Evolutionary conservation across 2,329 filamentous ascomycete genomes (phyloP), one percentile per base, ranked within the genome.

Genomic region (Penicillium sp.): DNA sequence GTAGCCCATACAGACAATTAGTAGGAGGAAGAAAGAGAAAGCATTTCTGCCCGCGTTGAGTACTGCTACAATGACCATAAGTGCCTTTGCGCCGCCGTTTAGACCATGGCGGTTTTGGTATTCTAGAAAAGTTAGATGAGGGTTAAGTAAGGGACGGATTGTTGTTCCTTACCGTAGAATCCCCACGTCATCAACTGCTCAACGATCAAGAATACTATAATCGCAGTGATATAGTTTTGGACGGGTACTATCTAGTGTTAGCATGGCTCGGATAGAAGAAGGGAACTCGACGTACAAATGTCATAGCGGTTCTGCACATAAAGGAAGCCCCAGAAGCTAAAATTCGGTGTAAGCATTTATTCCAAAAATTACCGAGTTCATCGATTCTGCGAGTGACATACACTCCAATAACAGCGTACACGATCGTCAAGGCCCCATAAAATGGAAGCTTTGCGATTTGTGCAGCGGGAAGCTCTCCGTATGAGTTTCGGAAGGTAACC

Each of bases 141-240:
- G 40, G 22, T 19, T 35, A 14, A 12, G 26, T 11, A 28, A 14
- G 4, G 17, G 33, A 16, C 22, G 14, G 8, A 50, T n/a, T 36
- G 5, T 14, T 3, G 44, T 31, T n/a, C 17, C 80, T 57, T 78
- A 89, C 87, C 87, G 73, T 97, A 99, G 78, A 96, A 99, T 41
- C 91, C 91, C 94, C 94, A 99, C 2, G 94, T 99, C 84, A 97
- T 92, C 69, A 97, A 80, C 87, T 97, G 96, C 74, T 99, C 94
- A 16, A 97, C 77, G 16, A 97, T 90, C 41, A 99, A 79, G 77
- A 99, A 99, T 50, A 94, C 85, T 47, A 99, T 80, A 58, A 97
- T 99, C 10, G 94, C 93, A 0, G 94, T 99, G 66, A 99, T 97
- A 74, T 99, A 99, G 73, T 99, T 99, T 75, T 99, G 94, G 2